A percentile compares a stretch with the other conserved stretches of the same genome.
phyloP scores from a whole-genome alignment of 805 yeast genomes.

The Starmerella powellii region DNA sequence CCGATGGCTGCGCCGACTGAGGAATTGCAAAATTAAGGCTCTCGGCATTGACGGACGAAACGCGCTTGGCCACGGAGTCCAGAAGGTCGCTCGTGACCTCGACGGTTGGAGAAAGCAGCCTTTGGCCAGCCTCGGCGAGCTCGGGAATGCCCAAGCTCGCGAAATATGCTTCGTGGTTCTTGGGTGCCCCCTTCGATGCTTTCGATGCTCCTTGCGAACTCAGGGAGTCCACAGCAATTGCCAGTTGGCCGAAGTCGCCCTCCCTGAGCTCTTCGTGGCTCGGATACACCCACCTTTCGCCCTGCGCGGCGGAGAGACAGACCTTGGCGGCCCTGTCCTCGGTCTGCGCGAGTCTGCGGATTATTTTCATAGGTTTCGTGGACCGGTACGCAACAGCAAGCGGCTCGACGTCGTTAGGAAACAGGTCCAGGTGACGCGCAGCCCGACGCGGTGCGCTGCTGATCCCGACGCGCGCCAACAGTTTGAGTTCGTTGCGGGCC shows the following conservation, averaged over 20 bases:
- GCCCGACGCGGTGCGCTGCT: constrained; percentile 18
- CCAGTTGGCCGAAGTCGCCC: constrained; percentile 6
- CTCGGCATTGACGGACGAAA: constrained; percentile 23
- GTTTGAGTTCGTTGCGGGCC: constrained; percentile 33
- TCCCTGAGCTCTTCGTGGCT: not conserved
- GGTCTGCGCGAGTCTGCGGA: constrained; percentile 3
- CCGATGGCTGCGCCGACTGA: not conserved
- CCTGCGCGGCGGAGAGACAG: constrained; percentile 1
- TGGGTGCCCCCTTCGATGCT: constrained; percentile 2
- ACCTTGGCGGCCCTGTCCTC: not conserved
- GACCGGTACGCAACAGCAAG: constrained; percentile 8
- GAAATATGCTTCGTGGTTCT: constrained; percentile 5
- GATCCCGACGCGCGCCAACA: constrained; percentile 32
- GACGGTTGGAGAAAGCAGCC: not conserved
- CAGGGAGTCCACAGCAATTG: no score
- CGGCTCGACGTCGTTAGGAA: constrained; percentile 19
- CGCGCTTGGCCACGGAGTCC: constrained; percentile 12
- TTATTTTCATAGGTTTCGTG: not conserved
- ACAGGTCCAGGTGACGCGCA: constrained; percentile 13
- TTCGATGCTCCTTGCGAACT: no score
- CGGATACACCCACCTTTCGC: no score
- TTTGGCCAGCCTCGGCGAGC: constrained; percentile 9
- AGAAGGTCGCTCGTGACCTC: not conserved
- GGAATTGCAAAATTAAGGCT: constrained; percentile 13
- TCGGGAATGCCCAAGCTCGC: constrained; percentile 1